These are phyloP conservation scores for Pseudogymnoascus sp. DNA, from an alignment of 2,329 filamentous ascomycete genomes.

Conservation along the genomic window DNA sequence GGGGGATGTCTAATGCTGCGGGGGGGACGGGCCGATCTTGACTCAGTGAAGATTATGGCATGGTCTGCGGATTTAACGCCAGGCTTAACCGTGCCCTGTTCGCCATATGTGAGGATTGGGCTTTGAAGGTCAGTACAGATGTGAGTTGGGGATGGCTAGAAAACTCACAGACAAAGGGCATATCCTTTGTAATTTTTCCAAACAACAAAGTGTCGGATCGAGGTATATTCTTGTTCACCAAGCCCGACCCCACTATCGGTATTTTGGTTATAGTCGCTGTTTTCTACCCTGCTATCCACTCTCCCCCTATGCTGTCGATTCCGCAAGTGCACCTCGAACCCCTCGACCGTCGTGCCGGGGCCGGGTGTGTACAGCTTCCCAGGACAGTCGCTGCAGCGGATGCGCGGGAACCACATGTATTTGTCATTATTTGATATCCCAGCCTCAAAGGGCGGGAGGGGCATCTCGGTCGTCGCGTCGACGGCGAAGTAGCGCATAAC, in stretches of 20 bases:
- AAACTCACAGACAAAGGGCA: constrained; percentile 18
- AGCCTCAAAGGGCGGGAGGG: constrained; percentile 39
- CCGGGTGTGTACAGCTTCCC: constrained; percentile 91
- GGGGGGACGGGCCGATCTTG: too few relatives aligned
- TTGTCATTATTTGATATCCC: constrained; percentile 56
- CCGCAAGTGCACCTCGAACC: constrained; percentile 88
- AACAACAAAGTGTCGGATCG: constrained; percentile 13
- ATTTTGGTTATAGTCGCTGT: background rate
- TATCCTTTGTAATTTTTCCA: background rate
- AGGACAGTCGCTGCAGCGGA: constrained; percentile 85
- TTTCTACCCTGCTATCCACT: constrained; percentile 50
- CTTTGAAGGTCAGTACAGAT: constrained; percentile 1
- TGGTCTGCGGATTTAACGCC: constrained; percentile 20
- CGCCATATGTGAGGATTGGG: constrained; percentile 19
- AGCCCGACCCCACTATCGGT: too few relatives aligned
- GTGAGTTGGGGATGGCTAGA: too few relatives aligned
- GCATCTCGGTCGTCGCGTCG: constrained; percentile 60
- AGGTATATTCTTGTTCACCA: background rate
- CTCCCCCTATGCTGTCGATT: constrained; percentile 72
- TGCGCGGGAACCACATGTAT: constrained; percentile 79
- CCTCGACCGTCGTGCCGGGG: constrained; percentile 73
- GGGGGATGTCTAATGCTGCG: too few relatives aligned
- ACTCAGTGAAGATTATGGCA: constrained; percentile 13
- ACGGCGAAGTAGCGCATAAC: constrained; percentile 86
- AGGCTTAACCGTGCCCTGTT: constrained; percentile 13